Evolutionary conservation across 1,284 basidiomycete genomes (phyloP).

Genomic region (Ganoderma leucocontextum): DNA sequence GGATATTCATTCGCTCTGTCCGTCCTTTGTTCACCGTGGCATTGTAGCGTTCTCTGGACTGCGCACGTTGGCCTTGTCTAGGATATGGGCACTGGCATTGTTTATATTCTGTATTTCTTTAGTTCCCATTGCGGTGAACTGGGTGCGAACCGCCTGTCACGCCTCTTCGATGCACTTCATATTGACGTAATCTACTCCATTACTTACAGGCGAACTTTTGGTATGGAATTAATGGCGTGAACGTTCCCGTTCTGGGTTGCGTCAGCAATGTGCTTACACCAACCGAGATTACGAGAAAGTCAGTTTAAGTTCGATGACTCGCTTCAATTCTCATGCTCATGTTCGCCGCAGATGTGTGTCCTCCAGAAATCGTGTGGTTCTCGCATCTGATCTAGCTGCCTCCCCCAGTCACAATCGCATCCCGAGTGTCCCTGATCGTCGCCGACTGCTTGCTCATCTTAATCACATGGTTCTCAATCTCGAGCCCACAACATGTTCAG

Average conservation of each 20-base stretch:
- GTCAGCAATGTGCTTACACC: not conserved
- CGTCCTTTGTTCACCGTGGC: not conserved
- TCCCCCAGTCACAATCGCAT: slow-evolving; percentile 8
- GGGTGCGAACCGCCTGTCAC: not conserved
- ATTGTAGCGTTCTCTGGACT: slow-evolving; percentile 4
- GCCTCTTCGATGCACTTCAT: not conserved
- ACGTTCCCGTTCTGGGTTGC: not conserved
- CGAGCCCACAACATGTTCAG: not conserved
- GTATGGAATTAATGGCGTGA: not conserved
- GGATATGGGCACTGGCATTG: not conserved
- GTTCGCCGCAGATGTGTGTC: not conserved
- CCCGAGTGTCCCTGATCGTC: slow-evolving; percentile 9
- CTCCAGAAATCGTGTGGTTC: not conserved
- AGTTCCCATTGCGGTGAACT: not conserved
- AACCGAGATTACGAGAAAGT: not conserved
- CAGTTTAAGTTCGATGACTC: not conserved
- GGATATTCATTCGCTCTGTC: not conserved
- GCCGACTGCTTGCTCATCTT: slow-evolving; percentile 4
- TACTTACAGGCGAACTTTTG: not conserved
- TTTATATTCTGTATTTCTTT: not conserved
- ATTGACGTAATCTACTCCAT: not conserved
- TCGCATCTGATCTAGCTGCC: not conserved
- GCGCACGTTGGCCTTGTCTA: slow-evolving; percentile 8
- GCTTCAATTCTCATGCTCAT: not conserved
- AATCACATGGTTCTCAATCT: slow-evolving; percentile 4